Evolutionary conservation across 805 yeast genomes (phyloP).

Genomic region (Ogataea degrootiae): DNA sequence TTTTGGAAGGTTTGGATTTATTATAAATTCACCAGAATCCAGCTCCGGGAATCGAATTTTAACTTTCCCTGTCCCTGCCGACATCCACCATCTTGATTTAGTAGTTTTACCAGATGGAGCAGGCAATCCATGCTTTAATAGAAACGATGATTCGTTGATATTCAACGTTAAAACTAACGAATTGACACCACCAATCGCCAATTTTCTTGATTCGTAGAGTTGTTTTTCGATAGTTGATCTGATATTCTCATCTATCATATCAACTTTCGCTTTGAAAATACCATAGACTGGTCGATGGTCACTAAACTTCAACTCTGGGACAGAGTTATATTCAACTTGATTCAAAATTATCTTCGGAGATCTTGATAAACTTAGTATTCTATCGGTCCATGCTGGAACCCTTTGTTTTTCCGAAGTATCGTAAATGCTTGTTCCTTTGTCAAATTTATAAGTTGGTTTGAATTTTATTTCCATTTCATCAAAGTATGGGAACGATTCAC

Average conservation of each 20-base stretch:
- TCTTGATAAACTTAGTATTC: slow-evolving; percentile 60
- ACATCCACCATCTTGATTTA: slow-evolving; percentile 81
- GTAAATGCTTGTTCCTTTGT: slow-evolving; percentile 74
- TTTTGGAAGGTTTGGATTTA: slow-evolving; percentile 64
- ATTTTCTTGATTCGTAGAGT: slow-evolving; percentile 47
- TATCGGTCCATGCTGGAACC: slow-evolving; percentile 97
- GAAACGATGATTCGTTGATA: slow-evolving; percentile 12
- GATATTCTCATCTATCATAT: slow-evolving; percentile 55
- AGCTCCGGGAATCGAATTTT: slow-evolving; percentile 55
- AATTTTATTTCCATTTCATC: slow-evolving; percentile 76
- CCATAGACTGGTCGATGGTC: slow-evolving; percentile 93
- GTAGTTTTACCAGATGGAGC: slow-evolving; percentile 80
- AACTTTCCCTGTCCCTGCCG: slow-evolving; percentile 45
- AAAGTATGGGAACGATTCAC: slow-evolving; percentile 77
- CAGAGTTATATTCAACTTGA: slow-evolving; percentile 58
- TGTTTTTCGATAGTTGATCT: slow-evolving; percentile 48
- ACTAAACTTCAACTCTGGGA: slow-evolving; percentile 56
- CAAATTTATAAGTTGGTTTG: slow-evolving; percentile 92
- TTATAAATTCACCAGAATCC: slow-evolving; percentile 35
- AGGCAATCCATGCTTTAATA: slow-evolving; percentile 50
- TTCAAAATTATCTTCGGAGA: slow-evolving; percentile 51
- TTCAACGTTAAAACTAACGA: slow-evolving; percentile 25
- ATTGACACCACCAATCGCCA: slow-evolving; percentile 36
- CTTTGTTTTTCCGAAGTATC: slow-evolving; percentile 91
- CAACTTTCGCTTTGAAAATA: slow-evolving; percentile 56